Evolutionary conservation across 2,329 filamentous ascomycete genomes (phyloP).

Genomic region (Curvularia sp.): DNA sequence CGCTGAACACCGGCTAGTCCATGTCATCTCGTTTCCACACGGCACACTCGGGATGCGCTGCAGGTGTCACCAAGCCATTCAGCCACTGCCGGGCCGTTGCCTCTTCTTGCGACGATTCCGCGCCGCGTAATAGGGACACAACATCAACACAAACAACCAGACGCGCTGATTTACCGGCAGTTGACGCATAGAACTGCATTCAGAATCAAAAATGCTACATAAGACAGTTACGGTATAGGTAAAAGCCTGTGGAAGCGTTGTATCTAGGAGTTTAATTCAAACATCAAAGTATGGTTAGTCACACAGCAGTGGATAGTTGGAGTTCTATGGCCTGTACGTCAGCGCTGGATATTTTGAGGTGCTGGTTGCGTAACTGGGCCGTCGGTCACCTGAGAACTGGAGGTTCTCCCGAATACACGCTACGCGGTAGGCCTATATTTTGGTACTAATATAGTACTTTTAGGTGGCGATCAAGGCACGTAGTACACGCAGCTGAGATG

Average conservation of each 20-base stretch:
- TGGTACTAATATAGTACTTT: not conserved
- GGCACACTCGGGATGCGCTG: constrained; percentile 15
- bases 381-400: constrained; percentile 12
- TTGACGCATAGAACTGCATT: too few relatives aligned
- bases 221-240: too few relatives aligned
- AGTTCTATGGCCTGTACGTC: too few relatives aligned
- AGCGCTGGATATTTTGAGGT: not conserved
- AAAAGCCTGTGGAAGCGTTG: too few relatives aligned
- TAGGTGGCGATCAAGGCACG: not conserved
- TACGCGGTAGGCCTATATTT: not conserved
- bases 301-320: too few relatives aligned
- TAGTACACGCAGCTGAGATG: not conserved
- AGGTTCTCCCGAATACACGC: constrained; percentile 11
- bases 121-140: constrained; percentile 21
- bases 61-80: constrained; percentile 31
- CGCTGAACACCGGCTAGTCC: constrained; percentile 22
- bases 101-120: constrained; percentile 25
- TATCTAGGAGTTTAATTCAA: too few relatives aligned
- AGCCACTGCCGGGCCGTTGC: constrained; percentile 26
- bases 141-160: too few relatives aligned
- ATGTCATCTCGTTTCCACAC: constrained; percentile 40
- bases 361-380: constrained; percentile 12
- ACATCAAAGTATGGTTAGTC: too few relatives aligned
- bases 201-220: too few relatives aligned
- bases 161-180: too few relatives aligned